A percentile compares a stretch with the other conserved stretches of the same genome.
These are phyloP conservation scores for Pythium insidiosum DNA, from an alignment of 352 stramenopile genomes.

Conservation along the genomic window DNA sequence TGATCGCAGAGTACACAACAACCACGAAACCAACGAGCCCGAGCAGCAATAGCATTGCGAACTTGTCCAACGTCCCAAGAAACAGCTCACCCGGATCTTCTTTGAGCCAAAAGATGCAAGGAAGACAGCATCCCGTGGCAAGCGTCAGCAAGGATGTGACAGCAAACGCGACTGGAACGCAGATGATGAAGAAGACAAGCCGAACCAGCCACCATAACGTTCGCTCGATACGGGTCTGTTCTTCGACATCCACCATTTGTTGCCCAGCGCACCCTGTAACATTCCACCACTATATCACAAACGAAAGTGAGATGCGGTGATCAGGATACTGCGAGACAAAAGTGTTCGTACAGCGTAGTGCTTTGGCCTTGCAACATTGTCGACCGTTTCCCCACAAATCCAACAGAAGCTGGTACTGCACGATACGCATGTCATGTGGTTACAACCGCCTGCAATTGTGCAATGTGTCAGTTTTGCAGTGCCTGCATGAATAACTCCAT, in stretches of 20 bases:
- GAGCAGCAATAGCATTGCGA: constrained; percentile 9
- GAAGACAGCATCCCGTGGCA: constrained; percentile 11
- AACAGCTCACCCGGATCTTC: constrained; percentile 10
- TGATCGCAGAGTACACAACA: too few relatives aligned
- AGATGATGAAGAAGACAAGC: constrained; percentile 9
- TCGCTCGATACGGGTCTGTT: constrained; percentile 8
- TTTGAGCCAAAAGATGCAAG: constrained; percentile 12
- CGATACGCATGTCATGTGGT: constrained; percentile 88
- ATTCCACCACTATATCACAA: constrained; percentile 57
- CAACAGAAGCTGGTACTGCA: constrained; percentile 88
- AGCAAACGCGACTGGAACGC: constrained; percentile 7
- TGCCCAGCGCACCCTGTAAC: constrained; percentile 58
- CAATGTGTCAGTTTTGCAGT: background rate
- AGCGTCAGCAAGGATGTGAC: constrained; percentile 9
- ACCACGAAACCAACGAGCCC: constrained; percentile 5
- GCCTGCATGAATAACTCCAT: background rate
- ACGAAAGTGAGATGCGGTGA: background rate
- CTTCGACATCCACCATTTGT: constrained; percentile 40
- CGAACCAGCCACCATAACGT: constrained; percentile 6
- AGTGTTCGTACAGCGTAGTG: constrained; percentile 51
- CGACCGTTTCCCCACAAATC: constrained; percentile 83
- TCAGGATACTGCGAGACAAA: background rate
- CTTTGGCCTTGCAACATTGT: constrained; percentile 77
- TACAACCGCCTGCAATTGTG: constrained; percentile 64
- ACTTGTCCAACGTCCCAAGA: constrained; percentile 10